Evolutionary conservation across 2,329 filamentous ascomycete species (phyloP).

Genomic region (Dactylonectria macrodidyma): DNA sequence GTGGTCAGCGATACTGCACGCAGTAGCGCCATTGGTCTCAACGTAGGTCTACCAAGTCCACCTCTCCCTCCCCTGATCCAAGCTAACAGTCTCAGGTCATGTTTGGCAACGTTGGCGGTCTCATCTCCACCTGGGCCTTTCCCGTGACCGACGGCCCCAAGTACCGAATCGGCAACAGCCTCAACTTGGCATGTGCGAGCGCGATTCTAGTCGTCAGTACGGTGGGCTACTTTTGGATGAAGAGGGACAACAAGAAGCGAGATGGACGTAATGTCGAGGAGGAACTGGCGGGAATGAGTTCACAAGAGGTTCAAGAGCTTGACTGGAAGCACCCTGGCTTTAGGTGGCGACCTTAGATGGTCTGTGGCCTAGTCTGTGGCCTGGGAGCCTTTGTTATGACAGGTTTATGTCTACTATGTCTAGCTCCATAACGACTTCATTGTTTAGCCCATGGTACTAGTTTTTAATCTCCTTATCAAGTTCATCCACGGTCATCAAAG

Average conservation of each 20-base stretch:
- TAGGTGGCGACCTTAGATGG: constrained; percentile 63
- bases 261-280: constrained; percentile 68
- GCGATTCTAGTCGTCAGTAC: constrained; percentile 67
- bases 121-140: constrained; percentile 77
- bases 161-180: constrained; percentile 76
- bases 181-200: constrained; percentile 74
- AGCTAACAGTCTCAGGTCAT: constrained; percentile 42
- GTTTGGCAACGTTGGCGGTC: constrained; percentile 68
- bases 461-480: constrained; percentile 15
- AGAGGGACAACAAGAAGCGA: constrained; percentile 72
- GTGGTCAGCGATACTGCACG: constrained; percentile 76
- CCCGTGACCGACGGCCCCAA: constrained; percentile 74
- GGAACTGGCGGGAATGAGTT: constrained; percentile 69
- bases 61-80: background rate
- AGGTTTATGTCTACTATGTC: background rate
- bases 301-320: constrained; percentile 69
- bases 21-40: constrained; percentile 71
- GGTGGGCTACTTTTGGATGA: constrained; percentile 72
- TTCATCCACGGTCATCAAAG: constrained; percentile 27
- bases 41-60: constrained; percentile 32
- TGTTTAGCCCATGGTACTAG: background rate
- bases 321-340: constrained; percentile 80
- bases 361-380: too few relatives aligned
- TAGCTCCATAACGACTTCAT: background rate
- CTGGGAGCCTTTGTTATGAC: constrained; percentile 59